phyloP scores from a whole-genome alignment of 768 basidiomycete species.

The Calocybe cyanea region DNA sequence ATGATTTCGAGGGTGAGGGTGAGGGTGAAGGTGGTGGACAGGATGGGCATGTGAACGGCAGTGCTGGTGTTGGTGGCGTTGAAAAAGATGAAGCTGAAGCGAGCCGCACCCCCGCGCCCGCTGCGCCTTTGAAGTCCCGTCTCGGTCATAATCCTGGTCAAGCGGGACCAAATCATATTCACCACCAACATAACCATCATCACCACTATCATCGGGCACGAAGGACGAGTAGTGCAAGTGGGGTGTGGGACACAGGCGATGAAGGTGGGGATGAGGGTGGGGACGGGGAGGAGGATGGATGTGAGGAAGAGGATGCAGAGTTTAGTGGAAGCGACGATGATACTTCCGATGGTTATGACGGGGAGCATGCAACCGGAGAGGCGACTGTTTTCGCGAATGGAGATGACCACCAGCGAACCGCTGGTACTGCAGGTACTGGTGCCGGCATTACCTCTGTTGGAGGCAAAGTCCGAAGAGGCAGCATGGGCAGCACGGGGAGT shows the following conservation, averaged over 20 bases:
- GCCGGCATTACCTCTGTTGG: neutral
- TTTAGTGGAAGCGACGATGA: slow-evolving; percentile 19
- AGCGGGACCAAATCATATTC: too few species aligned
- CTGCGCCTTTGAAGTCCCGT: too few species aligned
- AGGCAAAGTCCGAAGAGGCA: slow-evolving; percentile 3
- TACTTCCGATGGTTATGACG: too few species aligned
- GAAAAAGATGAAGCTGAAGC: slow-evolving; percentile 11
- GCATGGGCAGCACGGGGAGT: slow-evolving; percentile 1
- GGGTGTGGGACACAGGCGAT: slow-evolving; percentile 25
- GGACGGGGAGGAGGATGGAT: slow-evolving; percentile 24
- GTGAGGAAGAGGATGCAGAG: slow-evolving; percentile 20
- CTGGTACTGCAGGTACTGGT: neutral
- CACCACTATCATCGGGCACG: too few species aligned
- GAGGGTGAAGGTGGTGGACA: slow-evolving; percentile 16
- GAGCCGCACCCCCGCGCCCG: slow-evolving; percentile 15
- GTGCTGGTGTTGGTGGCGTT: slow-evolving; percentile 9
- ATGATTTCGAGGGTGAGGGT: slow-evolving; percentile 9
- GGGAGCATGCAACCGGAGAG: too few species aligned
- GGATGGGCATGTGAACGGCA: neutral
- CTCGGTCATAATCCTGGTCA: too few species aligned
- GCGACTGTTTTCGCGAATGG: too few species aligned
- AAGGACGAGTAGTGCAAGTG: slow-evolving; percentile 16
- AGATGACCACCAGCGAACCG: neutral
- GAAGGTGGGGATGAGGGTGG: slow-evolving; percentile 28
- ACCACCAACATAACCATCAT: too few species aligned